A percentile compares a stretch with the other conserved stretches of the same genome.
Evolutionary conservation across 352 stramenopile species (phyloP).

Genomic region (Pythium phragmitis): DNA sequence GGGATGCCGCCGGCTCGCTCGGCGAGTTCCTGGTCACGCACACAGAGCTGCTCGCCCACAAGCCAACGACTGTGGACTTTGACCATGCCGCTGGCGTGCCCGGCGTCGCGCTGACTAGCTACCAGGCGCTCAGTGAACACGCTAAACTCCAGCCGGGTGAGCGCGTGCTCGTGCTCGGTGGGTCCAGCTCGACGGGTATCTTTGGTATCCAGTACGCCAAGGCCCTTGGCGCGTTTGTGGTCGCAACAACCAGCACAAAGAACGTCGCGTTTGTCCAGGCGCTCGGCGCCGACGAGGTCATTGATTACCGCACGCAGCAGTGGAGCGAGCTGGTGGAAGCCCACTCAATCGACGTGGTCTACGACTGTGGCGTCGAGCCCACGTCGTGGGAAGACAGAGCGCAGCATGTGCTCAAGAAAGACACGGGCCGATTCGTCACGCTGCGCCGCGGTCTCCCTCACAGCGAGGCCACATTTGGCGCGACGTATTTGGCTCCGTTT

Average conservation of each 20-base stretch:
- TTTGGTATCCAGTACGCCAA: constrained; percentile 50
- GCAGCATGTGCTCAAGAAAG: constrained; percentile 38
- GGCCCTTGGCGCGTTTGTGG: constrained; percentile 17
- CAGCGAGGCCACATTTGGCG: constrained; percentile 2
- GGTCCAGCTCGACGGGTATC: constrained; percentile 27
- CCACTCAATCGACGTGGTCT: constrained; percentile 24
- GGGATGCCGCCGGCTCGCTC: constrained; percentile 21
- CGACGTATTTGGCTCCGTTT: constrained; percentile 1
- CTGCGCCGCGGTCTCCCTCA: constrained; percentile 18
- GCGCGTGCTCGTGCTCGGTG: constrained; percentile 14
- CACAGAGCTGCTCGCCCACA: constrained; percentile 35
- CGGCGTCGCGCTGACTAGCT: constrained; percentile 37
- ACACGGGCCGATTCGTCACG: constrained; percentile 39
- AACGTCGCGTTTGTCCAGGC: constrained; percentile 38
- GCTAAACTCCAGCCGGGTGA: constrained; percentile 28
- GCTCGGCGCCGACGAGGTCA: constrained; percentile 40
- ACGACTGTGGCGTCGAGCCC: constrained; percentile 29
- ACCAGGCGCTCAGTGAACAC: constrained; percentile 36
- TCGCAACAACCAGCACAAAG: constrained; percentile 34
- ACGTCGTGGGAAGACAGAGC: constrained; percentile 37
- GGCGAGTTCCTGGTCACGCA: constrained; percentile 40
- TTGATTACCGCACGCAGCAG: constrained; percentile 47
- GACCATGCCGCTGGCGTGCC: constrained; percentile 41
- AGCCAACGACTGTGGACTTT: constrained; percentile 43
- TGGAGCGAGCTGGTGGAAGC: constrained; percentile 8